Evolutionary conservation across 2,329 filamentous ascomycete species (phyloP).

Genomic region (Orbilia javanica): DNA sequence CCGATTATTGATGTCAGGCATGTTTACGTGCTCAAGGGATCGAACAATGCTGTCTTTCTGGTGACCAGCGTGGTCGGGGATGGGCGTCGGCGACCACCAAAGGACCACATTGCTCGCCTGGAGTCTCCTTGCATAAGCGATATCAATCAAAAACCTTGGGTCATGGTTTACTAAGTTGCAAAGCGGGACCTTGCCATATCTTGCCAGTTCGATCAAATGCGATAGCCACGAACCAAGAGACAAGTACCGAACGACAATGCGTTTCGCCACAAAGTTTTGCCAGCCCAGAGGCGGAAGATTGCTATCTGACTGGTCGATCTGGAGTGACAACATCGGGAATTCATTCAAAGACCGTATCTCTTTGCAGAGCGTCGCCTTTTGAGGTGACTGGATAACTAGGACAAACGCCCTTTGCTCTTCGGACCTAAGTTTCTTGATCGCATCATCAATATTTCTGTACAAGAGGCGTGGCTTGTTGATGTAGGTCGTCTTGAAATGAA

Average conservation of each 20-base stretch:
- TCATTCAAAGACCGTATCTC: slow-evolving; percentile 87
- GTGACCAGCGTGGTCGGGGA: slow-evolving; percentile 94
- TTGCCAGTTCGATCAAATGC: slow-evolving; percentile 86
- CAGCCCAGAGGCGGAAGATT: slow-evolving; percentile 91
- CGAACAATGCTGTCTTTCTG: slow-evolving; percentile 91
- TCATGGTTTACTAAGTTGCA: slow-evolving; percentile 97
- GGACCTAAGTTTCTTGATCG: slow-evolving; percentile 88
- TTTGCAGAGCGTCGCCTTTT: slow-evolving; percentile 81
- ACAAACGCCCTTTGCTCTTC: slow-evolving; percentile 85
- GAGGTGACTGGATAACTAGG: slow-evolving; percentile 90
- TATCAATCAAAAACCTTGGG: slow-evolving; percentile 92
- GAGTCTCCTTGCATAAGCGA: slow-evolving; percentile 90
- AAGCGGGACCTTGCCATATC: slow-evolving; percentile 92
- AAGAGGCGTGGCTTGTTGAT: slow-evolving; percentile 92
- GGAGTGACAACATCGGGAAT: slow-evolving; percentile 84
- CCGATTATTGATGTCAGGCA: slow-evolving; percentile 93
- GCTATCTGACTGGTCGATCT: slow-evolving; percentile 84
- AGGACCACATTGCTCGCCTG: slow-evolving; percentile 93
- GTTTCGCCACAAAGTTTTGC: slow-evolving; percentile 88
- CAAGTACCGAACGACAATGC: slow-evolving; percentile 89
- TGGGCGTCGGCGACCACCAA: slow-evolving; percentile 92
- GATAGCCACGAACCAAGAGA: slow-evolving; percentile 92
- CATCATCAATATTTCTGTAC: slow-evolving; percentile 85
- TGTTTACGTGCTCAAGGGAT: slow-evolving; percentile 84
- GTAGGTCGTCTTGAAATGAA: slow-evolving; percentile 87